phyloP scores from a whole-genome alignment of 345 rosid genomes.

The Luvunga scandens region DNA sequence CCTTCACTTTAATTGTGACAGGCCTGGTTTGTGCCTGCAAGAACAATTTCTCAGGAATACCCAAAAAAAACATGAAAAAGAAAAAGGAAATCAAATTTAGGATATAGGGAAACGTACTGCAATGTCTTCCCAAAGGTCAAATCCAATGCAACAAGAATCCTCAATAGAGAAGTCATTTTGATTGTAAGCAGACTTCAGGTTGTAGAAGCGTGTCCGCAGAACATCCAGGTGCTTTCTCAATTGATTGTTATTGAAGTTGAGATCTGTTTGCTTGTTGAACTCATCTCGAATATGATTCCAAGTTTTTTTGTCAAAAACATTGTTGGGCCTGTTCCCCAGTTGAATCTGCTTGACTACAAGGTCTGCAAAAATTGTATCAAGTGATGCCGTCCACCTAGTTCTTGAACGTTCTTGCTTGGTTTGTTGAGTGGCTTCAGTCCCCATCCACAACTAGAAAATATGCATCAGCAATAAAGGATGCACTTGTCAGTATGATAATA shows the following conservation, averaged over 20 bases:
- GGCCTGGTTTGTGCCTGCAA: conserved; percentile 56
- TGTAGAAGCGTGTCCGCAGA: conserved; percentile 62
- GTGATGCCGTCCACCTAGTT: conserved; percentile 64
- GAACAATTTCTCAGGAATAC: conserved; percentile 18
- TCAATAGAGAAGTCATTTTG: conserved; percentile 56
- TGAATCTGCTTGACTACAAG: conserved; percentile 72
- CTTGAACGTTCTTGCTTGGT: conserved; percentile 64
- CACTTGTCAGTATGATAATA: background rate
- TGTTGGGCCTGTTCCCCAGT: conserved; percentile 61
- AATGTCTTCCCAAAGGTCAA: conserved; percentile 78
- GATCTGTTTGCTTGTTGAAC: conserved; percentile 60
- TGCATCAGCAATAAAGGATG: background rate
- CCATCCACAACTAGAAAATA: conserved; percentile 43
- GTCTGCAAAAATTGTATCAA: conserved; percentile 71
- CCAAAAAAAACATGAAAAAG: background rate
- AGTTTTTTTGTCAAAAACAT: conserved; percentile 70
- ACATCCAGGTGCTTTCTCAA: conserved; percentile 78
- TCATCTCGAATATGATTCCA: conserved; percentile 67
- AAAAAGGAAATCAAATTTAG: background rate
- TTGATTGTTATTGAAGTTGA: conserved; percentile 73
- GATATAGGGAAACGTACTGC: conserved; percentile 37
- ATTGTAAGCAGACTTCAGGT: conserved; percentile 48
- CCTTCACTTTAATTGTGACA: conserved; percentile 54
- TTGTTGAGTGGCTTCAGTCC: conserved; percentile 40
- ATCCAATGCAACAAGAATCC: conserved; percentile 60